Base-by-base conservation (phyloP, 2,329 filamentous ascomycete species). In the Fusarium brachygibbosum region DNA sequence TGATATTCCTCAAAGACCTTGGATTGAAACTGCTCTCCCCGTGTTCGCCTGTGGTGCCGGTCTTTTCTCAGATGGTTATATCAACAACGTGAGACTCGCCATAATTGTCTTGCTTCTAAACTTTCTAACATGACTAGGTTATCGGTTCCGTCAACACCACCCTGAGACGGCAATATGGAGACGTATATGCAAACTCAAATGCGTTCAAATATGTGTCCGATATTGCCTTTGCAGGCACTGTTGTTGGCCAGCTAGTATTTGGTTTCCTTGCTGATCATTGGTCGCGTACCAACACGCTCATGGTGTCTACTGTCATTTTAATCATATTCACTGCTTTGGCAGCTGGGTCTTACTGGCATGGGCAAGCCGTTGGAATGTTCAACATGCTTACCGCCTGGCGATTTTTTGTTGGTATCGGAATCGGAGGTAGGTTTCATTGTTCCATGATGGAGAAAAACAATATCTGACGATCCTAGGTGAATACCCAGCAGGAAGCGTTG, bases 41-140 rank as follows among this genome's bases (percentile, higher is more conserved):
- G 91, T 93, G 1, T 90, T 97, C 72, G 94, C 94, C 42, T 97
- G 93, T 76, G 94, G 94, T 69, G 92, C 94, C 52, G 94, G 94
- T 74, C 85, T 97, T 3, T 97, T 97, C 80, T 94, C 91, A 25
- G 94, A 97, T 79, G 94, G 94, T 17, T 97, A 97, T 79, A 88
- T 97, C 76, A 97, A 97, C 80, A 93, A 93, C 75, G 92, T 93
- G 81, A 66, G 77, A 57, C 37, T 45, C 11, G 11, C 19, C 1
- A 10, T 58, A 0, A 29, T 29, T 5, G 5, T 31, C 12, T 10
- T 10, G 23, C 38, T 49, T 3, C n/a, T 35, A 25, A 13, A 3
- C 6, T 12, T 34, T 19, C 16, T 61, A 34, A 42, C 32, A 3
- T 38, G 14, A n/a, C 9, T 55, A 91, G 91, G 91, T 97, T 68